Percentiles rank a stretch among this genome's conserved stretches.
Conservation (phyloP, 1,284 basidiomycete genomes). For the Anthracocystis walkeri region DNA sequence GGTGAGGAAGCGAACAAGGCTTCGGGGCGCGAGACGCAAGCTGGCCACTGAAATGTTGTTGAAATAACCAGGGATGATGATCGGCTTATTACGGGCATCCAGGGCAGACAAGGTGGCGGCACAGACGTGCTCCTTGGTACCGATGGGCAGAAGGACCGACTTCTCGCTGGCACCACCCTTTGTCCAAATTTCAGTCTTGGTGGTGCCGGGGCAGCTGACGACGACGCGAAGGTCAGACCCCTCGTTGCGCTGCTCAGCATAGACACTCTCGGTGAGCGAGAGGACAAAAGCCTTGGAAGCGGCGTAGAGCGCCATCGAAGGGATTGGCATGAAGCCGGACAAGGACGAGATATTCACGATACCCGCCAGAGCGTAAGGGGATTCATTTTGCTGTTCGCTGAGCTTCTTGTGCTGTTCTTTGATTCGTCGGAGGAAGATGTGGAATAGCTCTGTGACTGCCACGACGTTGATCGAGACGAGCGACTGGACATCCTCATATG, state of each 20-base stretch:
- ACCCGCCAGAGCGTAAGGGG: conserved; percentile 20
- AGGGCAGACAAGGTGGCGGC: conserved; percentile 27
- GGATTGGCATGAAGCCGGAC: conserved; percentile 35
- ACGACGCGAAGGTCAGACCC: conserved; percentile 25
- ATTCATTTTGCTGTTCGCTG: conserved; percentile 18
- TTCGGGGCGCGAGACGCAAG: conserved; percentile 30
- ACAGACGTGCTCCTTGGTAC: conserved; percentile 32
- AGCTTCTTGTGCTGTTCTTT: conserved; percentile 21
- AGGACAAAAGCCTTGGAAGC: conserved; percentile 40
- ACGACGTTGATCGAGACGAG: conserved; percentile 32
- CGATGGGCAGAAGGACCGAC: conserved; percentile 22
- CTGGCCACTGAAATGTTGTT: conserved; percentile 27
- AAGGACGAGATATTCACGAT: conserved; percentile 37
- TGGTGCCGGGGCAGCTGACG: conserved; percentile 27
- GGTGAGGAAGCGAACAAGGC: conserved; percentile 26
- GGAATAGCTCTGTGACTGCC: conserved; percentile 31
- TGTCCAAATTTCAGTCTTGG: conserved; percentile 33
- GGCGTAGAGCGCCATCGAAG: conserved; percentile 39
- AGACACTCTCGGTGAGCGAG: conserved; percentile 32
- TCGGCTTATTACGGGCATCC: conserved; percentile 23
- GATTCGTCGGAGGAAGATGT: conserved; percentile 29
- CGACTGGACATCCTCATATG: conserved; percentile 18
- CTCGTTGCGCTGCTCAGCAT: conserved; percentile 35
- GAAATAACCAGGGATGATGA: conserved; percentile 44
- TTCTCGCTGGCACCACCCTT: conserved; percentile 30